Base-by-base conservation (phyloP, 2,329 filamentous ascomycete genomes). In the Trichoderma sp. region DNA sequence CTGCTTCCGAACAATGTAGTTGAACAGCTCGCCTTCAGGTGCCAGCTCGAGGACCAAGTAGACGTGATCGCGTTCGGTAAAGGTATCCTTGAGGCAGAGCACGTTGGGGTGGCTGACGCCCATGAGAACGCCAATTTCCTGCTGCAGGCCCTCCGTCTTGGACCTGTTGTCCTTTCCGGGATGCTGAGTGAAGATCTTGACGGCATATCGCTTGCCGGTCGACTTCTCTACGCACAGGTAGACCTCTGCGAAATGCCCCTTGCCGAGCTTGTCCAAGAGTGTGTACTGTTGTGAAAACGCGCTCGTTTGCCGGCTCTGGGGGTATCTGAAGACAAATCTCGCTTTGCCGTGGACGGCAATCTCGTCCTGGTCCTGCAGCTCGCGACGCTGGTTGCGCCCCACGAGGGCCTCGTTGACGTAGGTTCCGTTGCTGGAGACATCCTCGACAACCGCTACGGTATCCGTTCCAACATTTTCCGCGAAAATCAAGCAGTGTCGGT, bases 51-150 rank as follows among this genome's bases (percentile, higher is more conserved):
- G 80, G 12, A 99, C 89, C 48, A 99, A 81, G 75, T 97, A 98
- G 21, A 97, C 92, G 1, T 91, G 92, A 70, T 95, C 92, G 56
- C 85, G 85, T 76, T 99, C 95, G 72, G 96, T 91, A 75, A 97
- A 99, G 0, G 93, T 97, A 70, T 97, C 93, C 76, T 96, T 97
- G 63, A 99, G 81, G 74, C 93, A 97, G 15, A 99, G 82, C 61
- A 99, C 85, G 70, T 96, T 95, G 4, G 93, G 91, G 76, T 99
- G 95, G 74, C 91, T 96, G 67, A 99, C 92, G n/a, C 93, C 88
- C 93, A 97, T 98, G 67, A 99, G 80, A 17, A 99, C 92, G 24
- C 92, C 94, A 74, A 99, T 96, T 76, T 99, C 96, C 76, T 98
- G 93, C 74, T 97, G 92, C 52, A 98, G 78, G 2, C 92, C 90